Conservation (phyloP, 768 basidiomycete species). For the Rhodotorula toruloides region DNA sequence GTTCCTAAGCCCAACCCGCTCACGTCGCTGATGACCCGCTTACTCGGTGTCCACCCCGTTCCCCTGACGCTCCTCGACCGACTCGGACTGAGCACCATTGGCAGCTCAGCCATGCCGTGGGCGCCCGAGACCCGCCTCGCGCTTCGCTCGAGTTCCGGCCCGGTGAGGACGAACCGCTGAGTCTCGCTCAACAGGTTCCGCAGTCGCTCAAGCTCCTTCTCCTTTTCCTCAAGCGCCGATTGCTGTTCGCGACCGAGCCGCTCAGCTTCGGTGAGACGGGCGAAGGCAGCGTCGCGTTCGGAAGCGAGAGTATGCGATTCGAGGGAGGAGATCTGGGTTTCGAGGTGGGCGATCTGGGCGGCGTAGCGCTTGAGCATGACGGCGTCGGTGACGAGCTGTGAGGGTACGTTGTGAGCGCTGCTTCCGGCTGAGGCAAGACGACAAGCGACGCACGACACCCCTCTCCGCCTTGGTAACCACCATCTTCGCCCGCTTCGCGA, state of each 20-base stretch:
- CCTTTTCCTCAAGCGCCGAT: background rate
- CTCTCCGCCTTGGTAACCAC: conserved; percentile 55
- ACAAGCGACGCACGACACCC: conserved; percentile 47
- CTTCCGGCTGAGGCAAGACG: background rate
- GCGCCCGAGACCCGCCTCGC: background rate
- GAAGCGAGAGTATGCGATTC: conserved; percentile 57
- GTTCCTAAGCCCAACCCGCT: conserved; percentile 18
- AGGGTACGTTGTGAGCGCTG: background rate
- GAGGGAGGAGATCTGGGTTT: conserved; percentile 54
- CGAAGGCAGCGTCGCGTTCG: conserved; percentile 1
- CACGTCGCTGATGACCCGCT: conserved; percentile 10
- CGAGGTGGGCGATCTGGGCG: conserved; percentile 88
- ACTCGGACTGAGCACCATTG: conserved; percentile 18
- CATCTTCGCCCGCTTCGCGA: conserved; percentile 84
- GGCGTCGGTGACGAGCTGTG: conserved; percentile 77
- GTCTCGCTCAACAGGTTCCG: background rate
- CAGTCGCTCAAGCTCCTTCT: background rate
- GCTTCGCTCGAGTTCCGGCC: conserved; percentile 3
- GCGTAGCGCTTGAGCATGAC: conserved; percentile 89
- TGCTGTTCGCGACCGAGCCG: background rate
- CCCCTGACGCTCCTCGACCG: conserved; percentile 2
- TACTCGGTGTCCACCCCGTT: background rate
- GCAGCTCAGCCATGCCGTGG: background rate
- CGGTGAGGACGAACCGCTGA: background rate
- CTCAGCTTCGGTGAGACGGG: background rate